Evolutionary conservation across 352 stramenopile species (phyloP).

Genomic region (Globisporangium paroecandrum): DNA sequence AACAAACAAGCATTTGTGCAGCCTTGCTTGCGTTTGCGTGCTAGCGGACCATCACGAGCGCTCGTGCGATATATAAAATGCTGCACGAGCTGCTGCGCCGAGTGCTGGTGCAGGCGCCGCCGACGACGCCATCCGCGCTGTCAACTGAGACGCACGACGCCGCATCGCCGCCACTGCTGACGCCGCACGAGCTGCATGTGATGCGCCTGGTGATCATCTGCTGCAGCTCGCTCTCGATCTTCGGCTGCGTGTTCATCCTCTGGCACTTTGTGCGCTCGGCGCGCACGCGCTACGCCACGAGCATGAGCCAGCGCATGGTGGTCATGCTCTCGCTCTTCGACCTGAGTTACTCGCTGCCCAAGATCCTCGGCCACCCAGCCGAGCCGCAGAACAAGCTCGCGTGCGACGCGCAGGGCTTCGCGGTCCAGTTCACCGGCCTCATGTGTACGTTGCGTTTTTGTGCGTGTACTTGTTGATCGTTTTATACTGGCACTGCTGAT

Average conservation of each 20-base stretch:
- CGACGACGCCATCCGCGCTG: not conserved
- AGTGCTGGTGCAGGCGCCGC: not conserved
- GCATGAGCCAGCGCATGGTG: conserved; percentile 70
- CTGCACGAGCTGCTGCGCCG: conserved; percentile 15
- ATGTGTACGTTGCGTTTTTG: conserved; percentile 34
- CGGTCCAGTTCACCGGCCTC: conserved; percentile 46
- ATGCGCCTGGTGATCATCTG: conserved; percentile 35
- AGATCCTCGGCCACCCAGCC: conserved; percentile 40
- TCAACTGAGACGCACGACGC: not conserved
- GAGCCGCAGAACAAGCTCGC: conserved; percentile 13
- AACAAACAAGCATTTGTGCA: not conserved
- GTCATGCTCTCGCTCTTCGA: conserved; percentile 66
- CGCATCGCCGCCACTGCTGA: conserved; percentile 15
- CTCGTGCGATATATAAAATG: not conserved
- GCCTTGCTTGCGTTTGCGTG: not conserved
- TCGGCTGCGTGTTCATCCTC: conserved; percentile 44
- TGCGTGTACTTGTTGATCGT: not conserved
- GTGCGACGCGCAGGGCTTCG: conserved; percentile 57
- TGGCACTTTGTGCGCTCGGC: conserved; percentile 39
- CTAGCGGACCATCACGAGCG: not conserved
- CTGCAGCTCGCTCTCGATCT: conserved; percentile 42
- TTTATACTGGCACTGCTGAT: not conserved
- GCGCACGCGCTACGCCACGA: conserved; percentile 24
- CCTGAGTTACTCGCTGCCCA: conserved; percentile 43
- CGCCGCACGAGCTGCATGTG: conserved; percentile 22